These are phyloP conservation scores for Tephrocybe sp. DNA, from an alignment of 768 basidiomycete genomes.

Conservation along the genomic window DNA sequence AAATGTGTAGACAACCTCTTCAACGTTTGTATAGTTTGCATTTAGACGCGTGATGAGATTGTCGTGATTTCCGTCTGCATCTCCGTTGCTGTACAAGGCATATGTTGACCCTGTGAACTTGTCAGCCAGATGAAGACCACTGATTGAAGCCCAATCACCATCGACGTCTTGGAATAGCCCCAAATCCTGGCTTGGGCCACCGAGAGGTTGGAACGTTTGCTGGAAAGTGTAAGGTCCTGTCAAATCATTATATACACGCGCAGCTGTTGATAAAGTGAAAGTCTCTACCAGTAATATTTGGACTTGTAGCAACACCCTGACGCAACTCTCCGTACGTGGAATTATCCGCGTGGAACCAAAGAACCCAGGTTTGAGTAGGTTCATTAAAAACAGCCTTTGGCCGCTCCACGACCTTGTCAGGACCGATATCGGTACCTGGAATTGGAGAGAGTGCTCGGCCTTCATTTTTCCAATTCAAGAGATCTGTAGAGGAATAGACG, in stretches of 20 bases:
- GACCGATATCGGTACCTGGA: slow-evolving; percentile 24
- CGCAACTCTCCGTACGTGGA: slow-evolving; percentile 26
- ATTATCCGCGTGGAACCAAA: slow-evolving; percentile 31
- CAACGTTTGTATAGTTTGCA: slow-evolving; percentile 22
- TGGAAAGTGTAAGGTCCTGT: slow-evolving; percentile 24
- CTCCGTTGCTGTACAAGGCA: slow-evolving; percentile 25
- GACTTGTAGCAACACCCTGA: slow-evolving; percentile 27
- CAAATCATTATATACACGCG: neutral
- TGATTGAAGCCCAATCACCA: neutral
- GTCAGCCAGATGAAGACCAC: neutral
- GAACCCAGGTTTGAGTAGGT: slow-evolving; percentile 22
- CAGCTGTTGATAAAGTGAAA: neutral
- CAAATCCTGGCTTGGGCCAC: slow-evolving; percentile 23
- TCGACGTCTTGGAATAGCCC: slow-evolving; percentile 24
- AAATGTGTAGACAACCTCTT: slow-evolving; percentile 26
- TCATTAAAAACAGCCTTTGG: slow-evolving; percentile 26
- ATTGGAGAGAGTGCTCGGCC: slow-evolving; percentile 26
- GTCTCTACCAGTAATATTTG: slow-evolving; percentile 24
- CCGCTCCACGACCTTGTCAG: slow-evolving; percentile 24
- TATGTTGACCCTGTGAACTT: slow-evolving; percentile 17
- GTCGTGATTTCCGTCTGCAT: slow-evolving; percentile 22
- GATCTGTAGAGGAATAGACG: slow-evolving; percentile 26
- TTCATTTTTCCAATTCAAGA: slow-evolving; percentile 28
- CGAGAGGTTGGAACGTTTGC: slow-evolving; percentile 20
- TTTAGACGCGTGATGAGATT: slow-evolving; percentile 24